These are phyloP conservation scores for Sonneratia caseolaris DNA, from an alignment of 345 rosid genomes.

Conservation along the genomic window DNA sequence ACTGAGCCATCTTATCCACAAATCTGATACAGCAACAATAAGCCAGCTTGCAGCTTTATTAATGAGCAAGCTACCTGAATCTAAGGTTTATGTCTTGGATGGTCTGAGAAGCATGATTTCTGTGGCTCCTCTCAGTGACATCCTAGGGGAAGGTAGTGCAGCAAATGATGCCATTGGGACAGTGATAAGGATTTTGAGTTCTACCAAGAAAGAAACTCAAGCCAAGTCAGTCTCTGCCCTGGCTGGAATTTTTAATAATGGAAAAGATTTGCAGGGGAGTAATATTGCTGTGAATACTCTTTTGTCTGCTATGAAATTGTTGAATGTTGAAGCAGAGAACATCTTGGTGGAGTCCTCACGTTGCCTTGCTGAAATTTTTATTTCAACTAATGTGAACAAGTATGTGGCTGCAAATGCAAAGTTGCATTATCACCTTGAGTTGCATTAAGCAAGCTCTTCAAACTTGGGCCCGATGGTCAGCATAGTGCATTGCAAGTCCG, in stretches of 20 bases:
- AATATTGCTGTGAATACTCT: conserved; percentile 70
- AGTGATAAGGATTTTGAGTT: conserved; percentile 78
- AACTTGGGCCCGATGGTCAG: conserved; percentile 85
- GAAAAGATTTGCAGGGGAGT: conserved; percentile 96
- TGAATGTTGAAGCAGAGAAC: conserved; percentile 66
- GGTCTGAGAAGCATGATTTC: conserved; percentile 94
- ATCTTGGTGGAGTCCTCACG: conserved; percentile 63
- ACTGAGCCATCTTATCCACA: conserved; percentile 86
- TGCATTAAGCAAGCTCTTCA: conserved; percentile 57
- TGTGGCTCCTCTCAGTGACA: conserved; percentile 67
- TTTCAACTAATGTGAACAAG: conserved; percentile 81
- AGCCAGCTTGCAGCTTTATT: conserved; percentile 94
- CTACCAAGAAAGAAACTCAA: conserved; percentile 86
- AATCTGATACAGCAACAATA: conserved; percentile 94
- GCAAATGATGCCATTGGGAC: conserved; percentile 98
- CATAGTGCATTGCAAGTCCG: conserved; percentile 92
- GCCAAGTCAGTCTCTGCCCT: conserved; percentile 92
- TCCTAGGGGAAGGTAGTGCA: conserved; percentile 91
- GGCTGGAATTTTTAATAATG: conserved; percentile 69
- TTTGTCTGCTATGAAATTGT: conserved; percentile 59
- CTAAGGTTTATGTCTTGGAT: conserved; percentile 87
- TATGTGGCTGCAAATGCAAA: conserved; percentile 83
- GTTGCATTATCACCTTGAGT: conserved; percentile 68
- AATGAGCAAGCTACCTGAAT: conserved; percentile 95
- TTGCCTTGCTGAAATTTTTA: conserved; percentile 84